These are phyloP conservation scores for Sanguinoderma infundibulare DNA, from an alignment of 1,284 basidiomycete species.

Conservation along the genomic window DNA sequence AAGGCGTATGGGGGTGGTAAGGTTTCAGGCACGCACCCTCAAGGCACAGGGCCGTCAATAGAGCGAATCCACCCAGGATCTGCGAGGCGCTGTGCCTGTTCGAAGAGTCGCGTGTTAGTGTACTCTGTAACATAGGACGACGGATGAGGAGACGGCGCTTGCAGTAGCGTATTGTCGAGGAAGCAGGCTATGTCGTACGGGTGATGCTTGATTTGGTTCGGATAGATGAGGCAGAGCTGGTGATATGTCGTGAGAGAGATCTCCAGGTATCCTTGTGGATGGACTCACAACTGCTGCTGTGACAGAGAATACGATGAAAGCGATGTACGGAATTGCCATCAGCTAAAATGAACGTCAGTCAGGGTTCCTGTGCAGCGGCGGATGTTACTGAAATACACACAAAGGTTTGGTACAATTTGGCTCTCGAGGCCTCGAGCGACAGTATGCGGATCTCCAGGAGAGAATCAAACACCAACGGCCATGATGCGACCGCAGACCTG, in stretches of 20 bases:
- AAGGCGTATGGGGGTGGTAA: neutral
- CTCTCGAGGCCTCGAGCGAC: neutral
- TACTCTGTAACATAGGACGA: conserved; percentile 21
- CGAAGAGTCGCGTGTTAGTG: neutral
- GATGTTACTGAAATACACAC: neutral
- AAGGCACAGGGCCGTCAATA: conserved; percentile 20
- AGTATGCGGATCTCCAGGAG: conserved; percentile 19
- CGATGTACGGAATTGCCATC: conserved; percentile 25
- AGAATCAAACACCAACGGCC: conserved; percentile 26
- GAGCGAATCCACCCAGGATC: conserved; percentile 18
- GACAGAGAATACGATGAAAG: conserved; percentile 22
- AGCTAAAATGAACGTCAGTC: conserved; percentile 13
- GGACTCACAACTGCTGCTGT: neutral
- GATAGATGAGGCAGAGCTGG: conserved; percentile 24
- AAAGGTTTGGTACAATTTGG: neutral
- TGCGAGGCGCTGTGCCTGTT: conserved; percentile 23
- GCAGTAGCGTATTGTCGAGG: conserved; percentile 24
- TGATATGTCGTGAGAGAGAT: conserved; percentile 10
- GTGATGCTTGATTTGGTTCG: conserved; percentile 19
- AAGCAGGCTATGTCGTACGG: conserved; percentile 26
- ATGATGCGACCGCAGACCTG: conserved; percentile 26
- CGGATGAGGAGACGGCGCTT: conserved; percentile 6
- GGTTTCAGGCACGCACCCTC: conserved; percentile 20
- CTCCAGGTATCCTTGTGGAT: neutral
- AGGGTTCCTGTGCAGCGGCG: too few species aligned